A percentile compares a stretch with the other conserved stretches of the same genome.
phyloP scores from a whole-genome alignment of 495 filamentous ascomycete genomes.

The Tuber microsphaerosporum region DNA sequence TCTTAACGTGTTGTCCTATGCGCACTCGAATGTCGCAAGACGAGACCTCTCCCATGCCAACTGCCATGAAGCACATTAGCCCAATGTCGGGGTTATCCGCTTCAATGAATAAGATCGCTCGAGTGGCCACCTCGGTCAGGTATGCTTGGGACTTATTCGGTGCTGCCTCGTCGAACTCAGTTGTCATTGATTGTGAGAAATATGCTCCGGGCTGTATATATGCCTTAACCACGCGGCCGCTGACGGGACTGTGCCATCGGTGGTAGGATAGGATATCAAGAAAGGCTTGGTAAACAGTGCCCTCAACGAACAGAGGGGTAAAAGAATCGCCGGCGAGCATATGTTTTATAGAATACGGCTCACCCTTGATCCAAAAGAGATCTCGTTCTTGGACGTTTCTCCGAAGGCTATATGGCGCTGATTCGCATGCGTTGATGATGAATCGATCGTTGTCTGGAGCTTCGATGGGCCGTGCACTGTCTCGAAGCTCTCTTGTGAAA shows the following conservation, averaged over 20 bases:
- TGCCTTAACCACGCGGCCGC: slow-evolving; percentile 52
- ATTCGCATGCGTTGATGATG: slow-evolving; percentile 62
- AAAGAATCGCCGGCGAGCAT: slow-evolving; percentile 55
- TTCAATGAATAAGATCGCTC: slow-evolving; percentile 61
- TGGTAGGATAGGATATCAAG: slow-evolving; percentile 61
- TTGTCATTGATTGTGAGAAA: slow-evolving; percentile 57
- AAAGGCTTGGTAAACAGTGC: slow-evolving; percentile 63
- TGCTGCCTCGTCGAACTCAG: slow-evolving; percentile 44
- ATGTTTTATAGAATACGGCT: slow-evolving; percentile 58
- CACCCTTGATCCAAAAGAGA: slow-evolving; percentile 63
- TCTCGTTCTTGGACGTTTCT: slow-evolving; percentile 47
- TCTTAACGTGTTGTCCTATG: slow-evolving; percentile 54
- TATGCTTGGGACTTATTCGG: slow-evolving; percentile 48
- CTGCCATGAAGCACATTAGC: slow-evolving; percentile 57
- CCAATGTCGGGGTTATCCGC: slow-evolving; percentile 61
- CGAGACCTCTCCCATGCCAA: slow-evolving; percentile 67
- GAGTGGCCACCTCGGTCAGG: slow-evolving; percentile 53
- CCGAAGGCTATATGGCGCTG: slow-evolving; percentile 49
- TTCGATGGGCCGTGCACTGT: slow-evolving; percentile 54
- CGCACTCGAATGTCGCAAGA: slow-evolving; percentile 60
- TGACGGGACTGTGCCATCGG: slow-evolving; percentile 62
- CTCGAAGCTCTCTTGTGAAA: slow-evolving; percentile 58
- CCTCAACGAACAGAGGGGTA: slow-evolving; percentile 52
- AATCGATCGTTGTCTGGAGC: slow-evolving; percentile 50
- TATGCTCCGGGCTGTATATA: slow-evolving; percentile 59